A percentile compares a stretch with the other conserved stretches of the same genome.
Evolutionary conservation across 129 eudicot genomes (phyloP).

Genomic region (Flaveria sonorensis): DNA sequence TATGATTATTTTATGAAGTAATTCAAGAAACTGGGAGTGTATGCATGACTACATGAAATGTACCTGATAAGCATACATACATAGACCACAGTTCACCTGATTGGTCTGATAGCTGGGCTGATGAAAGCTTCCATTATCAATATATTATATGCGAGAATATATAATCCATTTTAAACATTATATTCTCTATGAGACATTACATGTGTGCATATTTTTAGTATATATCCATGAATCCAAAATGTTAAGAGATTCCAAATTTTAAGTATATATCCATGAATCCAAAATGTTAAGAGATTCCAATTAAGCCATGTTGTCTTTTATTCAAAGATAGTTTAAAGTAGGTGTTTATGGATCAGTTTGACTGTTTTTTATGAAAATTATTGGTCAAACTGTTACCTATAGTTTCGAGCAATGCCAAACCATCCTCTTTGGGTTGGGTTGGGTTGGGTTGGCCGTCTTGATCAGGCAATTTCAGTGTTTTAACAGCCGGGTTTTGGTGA

Average conservation of each 20-base stretch:
- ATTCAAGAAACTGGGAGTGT: conserved; percentile 11
- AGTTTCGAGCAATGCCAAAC: too few relatives aligned
- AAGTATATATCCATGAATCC: conserved; percentile 4
- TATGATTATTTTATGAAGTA: not conserved
- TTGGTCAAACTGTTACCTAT: not conserved
- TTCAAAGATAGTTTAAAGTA: not conserved
- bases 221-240: conserved; percentile 14
- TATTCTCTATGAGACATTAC: conserved; percentile 15
- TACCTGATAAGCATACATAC: conserved; percentile 10
- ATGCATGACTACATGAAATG: conserved; percentile 23
- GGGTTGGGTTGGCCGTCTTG: too few relatives aligned
- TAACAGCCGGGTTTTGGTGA: too few relatives aligned
- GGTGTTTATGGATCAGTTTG: too few relatives aligned
- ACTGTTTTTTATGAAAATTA: not conserved
- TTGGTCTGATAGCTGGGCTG: conserved; percentile 7
- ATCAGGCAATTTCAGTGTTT: too few relatives aligned
- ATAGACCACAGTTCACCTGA: conserved; percentile 21
- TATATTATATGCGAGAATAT: not conserved
- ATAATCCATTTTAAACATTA: not conserved
- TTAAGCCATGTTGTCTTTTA: not conserved
- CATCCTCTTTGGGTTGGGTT: too few relatives aligned
- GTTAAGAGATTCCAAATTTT: not conserved
- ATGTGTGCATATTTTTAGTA: conserved; percentile 17
- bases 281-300: not conserved
- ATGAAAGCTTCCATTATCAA: conserved; percentile 19